Evolutionary conservation across 352 stramenopile species (phyloP), one percentile per base, ranked within the genome.

Genomic region (Globisporangium rhizosaccharum): DNA sequence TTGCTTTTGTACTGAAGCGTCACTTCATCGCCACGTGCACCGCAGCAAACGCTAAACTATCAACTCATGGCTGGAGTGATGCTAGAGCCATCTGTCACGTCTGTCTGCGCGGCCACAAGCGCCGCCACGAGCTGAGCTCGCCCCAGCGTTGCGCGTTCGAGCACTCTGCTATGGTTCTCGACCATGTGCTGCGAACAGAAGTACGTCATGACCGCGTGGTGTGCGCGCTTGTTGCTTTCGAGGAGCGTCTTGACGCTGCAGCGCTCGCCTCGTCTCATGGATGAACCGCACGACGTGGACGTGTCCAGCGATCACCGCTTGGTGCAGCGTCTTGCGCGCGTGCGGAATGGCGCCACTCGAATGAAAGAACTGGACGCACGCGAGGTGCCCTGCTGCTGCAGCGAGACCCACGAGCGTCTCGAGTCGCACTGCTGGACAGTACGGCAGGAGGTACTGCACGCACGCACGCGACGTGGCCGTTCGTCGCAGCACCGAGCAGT

Each of bases 261-360:
- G 11, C 37, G 37, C 6, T 12, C 15, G 15, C 15, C 6, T 18
- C 37, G 15, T 12, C 25, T 30, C 47, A 15, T 52, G 10, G 2
- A 52, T 25, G 6, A 52, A 52, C 47, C 25, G 20, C 25, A 52
- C 47, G 47, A 52, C 47, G 25, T 37, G 11, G 47, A 52, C n/a
- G 10, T 52, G 47, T 1, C 25, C 25, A 18, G n/a, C 25, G 11
- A 25, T 52, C 25, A 25, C 47, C 14, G 47, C 47, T 11, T n/a
- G n/a, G 47, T 52, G 14, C 47, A 52, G 47, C 47, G 47, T 9
- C 12, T 36, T 52, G 23, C 47, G 12, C 23, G 47, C 12, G 25
- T 10, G 26, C 15, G 20, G 2, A 11, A 36, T 23, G 47, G 11
- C 37, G 8, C 37, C 37, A 10, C 37, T 12, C 0, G 11, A 6